Evolutionary conservation across 768 basidiomycete species (phyloP), one percentile per base, ranked within the genome.

Genomic region (Lyophyllum shimeji): DNA sequence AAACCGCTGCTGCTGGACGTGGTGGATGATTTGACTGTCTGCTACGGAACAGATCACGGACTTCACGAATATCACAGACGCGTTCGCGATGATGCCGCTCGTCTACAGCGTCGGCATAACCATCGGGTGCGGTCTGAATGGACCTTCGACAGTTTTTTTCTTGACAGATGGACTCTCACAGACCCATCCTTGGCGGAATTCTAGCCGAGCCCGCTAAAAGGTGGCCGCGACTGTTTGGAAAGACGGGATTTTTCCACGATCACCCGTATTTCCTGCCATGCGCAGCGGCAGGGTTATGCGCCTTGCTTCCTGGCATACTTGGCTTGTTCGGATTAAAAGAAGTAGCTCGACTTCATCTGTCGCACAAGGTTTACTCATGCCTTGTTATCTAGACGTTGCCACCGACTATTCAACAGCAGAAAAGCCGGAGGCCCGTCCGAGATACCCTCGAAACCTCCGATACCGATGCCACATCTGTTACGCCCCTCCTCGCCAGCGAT

Each of bases 181-280:
- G 88, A 1, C 88, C 89, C 15, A 72, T 83, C 24, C 70, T 89
- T 2, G 89, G 89, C 31, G 89, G 89, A 21, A 58, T 79, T 7
- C 67, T 91, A 3, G 80, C 86, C 6, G 78, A 79, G 39, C 84
- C 89, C 0, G 81, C 76, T 11, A 76, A 78, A 37, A 78, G 76
- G 29, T 90, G 87, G 73, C 87, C 87, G 4, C 59, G 70, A 27
- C 63, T 77, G 1, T 82, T 90, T 54, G 86, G 86, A 11, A 65
- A 72, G 24, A 60, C 74, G 20, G 33, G 57, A 0, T 67, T 75
- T 40, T 64, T 80, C 43, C 63, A 63, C 2, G 48, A 62, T 1
- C 67, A 80, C 56, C 77, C 78, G 0, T 82, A 82, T 58, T 76
- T 83, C 51, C 69, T 83, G 9, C 80, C 82, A 12, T 84, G 80